Base-by-base conservation (phyloP, 305 asterid species). In the Stenogyne calaminthoides region DNA sequence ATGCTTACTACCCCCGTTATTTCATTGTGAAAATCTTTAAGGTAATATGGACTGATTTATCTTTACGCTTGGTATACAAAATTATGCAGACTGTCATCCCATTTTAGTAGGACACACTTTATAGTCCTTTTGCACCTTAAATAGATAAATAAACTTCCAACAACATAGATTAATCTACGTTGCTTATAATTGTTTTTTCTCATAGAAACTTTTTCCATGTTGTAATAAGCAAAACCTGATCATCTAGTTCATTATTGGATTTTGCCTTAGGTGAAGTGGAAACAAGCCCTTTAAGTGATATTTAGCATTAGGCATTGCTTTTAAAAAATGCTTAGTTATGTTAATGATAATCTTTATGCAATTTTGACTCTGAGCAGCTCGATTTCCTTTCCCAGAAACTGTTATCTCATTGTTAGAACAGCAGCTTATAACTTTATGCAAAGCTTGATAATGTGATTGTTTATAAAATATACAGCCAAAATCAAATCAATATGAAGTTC, bases 71-170 rank as follows among this genome's bases (percentile, higher is more conserved):
- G 57, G 25, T 29, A 42, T 36, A 40, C 46, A 58, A 51, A 61
- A 49, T 47, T 65, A 63, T 34, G 9, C 36, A 1, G 71, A 15
- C 60, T 37, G 70, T 70, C 72, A 27, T 70, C 56, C 20, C 39
- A 42, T 58, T 65, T 27, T 25, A 52, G 62, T 25, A 51, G 55
- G 14, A 9, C 16, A 52, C 69, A 20, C 66, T 72, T 59, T 46
- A 27, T 71, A 14, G 34, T 27, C 60, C 70, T 66, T 64, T 71
- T 16, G 20, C 57, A 36, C 16, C 10, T 25, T 76, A 55, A 70
- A 32, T 49, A 15, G 9, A 51, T 44, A 27, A 49, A 34, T 51
- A 51, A 54, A 51, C 67, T 60, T 71, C 25, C 40, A 65, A 67
- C 18, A 10, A 29, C 51, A 37, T 56, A 49, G 19, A 71, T 44